A percentile compares a stretch with the other conserved stretches of the same genome.
Conservation (phyloP, 2,329 filamentous ascomycete species). For the Diaporthe australafricana region DNA sequence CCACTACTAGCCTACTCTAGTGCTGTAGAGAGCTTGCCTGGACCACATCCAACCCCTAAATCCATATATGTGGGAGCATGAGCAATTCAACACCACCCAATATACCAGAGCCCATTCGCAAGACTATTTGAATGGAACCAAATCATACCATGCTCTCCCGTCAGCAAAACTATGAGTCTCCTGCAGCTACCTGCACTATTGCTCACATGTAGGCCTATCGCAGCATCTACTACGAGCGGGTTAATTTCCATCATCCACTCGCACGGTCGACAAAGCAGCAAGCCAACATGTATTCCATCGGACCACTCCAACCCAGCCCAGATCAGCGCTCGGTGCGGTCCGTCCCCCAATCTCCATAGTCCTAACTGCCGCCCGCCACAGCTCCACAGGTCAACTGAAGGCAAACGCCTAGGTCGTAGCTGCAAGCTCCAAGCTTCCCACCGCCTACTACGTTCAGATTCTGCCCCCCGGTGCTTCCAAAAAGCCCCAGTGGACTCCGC, state of each 20-base stretch:
- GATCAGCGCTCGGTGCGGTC: not conserved
- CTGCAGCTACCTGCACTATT: not conserved
- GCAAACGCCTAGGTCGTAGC: not conserved
- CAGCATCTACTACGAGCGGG: not conserved
- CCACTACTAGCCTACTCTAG: no score
- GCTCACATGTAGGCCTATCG: not conserved
- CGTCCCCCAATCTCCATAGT: not conserved
- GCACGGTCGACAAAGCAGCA: not conserved
- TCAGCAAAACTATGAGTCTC: not conserved
- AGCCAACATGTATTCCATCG: not conserved
- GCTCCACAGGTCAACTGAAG: not conserved
- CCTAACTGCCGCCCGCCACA: not conserved
- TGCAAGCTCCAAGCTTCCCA: not conserved
- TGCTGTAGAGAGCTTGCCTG: no score
- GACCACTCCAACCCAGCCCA: not conserved
- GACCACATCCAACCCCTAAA: not conserved
- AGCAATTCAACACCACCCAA: no score
- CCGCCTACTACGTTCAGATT: not conserved
- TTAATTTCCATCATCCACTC: not conserved
- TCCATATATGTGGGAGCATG: not conserved
- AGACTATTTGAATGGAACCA: not conserved
- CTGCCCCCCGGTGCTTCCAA: conserved; percentile 18
- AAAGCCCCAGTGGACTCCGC: conserved; percentile 32
- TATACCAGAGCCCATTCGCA: not conserved
- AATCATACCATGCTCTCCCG: not conserved